These are phyloP conservation scores for Mycena sanguinolenta DNA, from an alignment of 768 basidiomycete genomes.

Conservation along the genomic window DNA sequence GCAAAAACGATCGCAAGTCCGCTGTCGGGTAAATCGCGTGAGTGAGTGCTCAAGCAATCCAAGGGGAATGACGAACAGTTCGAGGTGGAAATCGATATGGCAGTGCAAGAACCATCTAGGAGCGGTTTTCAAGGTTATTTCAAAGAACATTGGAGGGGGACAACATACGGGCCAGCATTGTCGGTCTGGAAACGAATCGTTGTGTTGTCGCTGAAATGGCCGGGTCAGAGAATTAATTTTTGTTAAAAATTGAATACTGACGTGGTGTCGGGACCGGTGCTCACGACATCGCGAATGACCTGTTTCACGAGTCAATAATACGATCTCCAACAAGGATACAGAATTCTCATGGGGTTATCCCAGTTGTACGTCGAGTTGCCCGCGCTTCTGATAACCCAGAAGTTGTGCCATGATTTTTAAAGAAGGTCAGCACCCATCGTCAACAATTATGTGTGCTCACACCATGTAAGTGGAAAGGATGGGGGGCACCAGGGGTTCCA, in stretches of 20 bases:
- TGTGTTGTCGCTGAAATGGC: slow-evolving; percentile 49
- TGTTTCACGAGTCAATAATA: neutral
- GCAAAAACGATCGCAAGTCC: slow-evolving; percentile 29
- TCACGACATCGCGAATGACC: slow-evolving; percentile 57
- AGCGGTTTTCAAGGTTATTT: neutral
- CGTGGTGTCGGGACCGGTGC: slow-evolving; percentile 8
- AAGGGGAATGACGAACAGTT: slow-evolving; percentile 19
- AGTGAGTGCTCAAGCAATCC: neutral
- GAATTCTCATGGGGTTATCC: slow-evolving; percentile 53
- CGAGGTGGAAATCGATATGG: slow-evolving; percentile 53
- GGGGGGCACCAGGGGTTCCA: slow-evolving; percentile 32
- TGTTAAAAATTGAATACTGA: neutral
- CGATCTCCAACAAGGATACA: neutral
- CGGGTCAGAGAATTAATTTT: slow-evolving; percentile 34
- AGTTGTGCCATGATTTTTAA: slow-evolving; percentile 44
- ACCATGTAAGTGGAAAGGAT: slow-evolving; percentile 33
- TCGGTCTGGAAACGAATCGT: slow-evolving; percentile 66
- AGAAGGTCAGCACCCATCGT: neutral
- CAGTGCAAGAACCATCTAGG: slow-evolving; percentile 27
- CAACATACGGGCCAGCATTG: slow-evolving; percentile 62
- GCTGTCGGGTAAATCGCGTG: neutral
- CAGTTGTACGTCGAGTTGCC: slow-evolving; percentile 44
- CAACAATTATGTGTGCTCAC: neutral
- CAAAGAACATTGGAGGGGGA: no score
- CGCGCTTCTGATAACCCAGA: slow-evolving; percentile 48